A percentile compares a stretch with the other conserved stretches of the same genome.
phyloP scores from a whole-genome alignment of 805 yeast genomes.

The Wickerhamiella brachini region DNA sequence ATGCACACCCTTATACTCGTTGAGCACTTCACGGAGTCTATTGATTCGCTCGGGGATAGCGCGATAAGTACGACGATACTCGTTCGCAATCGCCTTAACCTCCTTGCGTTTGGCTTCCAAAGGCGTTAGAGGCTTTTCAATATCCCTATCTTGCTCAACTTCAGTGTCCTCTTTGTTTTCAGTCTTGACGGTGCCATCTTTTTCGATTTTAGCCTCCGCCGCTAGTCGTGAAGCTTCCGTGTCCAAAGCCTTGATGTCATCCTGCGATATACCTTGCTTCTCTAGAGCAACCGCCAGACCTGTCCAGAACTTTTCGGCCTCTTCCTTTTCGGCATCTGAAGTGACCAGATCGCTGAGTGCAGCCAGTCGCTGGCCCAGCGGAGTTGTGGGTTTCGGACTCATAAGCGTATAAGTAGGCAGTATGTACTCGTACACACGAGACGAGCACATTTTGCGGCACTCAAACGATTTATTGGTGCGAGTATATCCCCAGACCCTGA shows the following conservation, averaged over 20 bases:
- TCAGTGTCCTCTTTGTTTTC: constrained; percentile 3
- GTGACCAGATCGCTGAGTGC: constrained; percentile 46
- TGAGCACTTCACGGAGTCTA: constrained; percentile 52
- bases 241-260: constrained; percentile 8
- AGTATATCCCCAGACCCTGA: constrained; percentile 85
- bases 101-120: constrained; percentile 25
- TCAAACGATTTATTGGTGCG: constrained; percentile 85
- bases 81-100: constrained; percentile 50
- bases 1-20: constrained; percentile 70
- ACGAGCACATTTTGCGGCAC: constrained; percentile 87
- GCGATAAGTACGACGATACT: constrained; percentile 54
- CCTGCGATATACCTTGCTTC: constrained; percentile 29
- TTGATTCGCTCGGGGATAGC: constrained; percentile 48
- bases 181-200: constrained; percentile 3
- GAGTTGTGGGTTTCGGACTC: constrained; percentile 74
- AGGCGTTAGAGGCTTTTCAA: constrained; percentile 15
- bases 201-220: constrained; percentile 13
- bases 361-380: constrained; percentile 46
- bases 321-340: constrained; percentile 45
- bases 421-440: constrained; percentile 89
- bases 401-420: constrained; percentile 83
- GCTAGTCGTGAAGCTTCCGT: constrained; percentile 4
- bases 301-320: constrained; percentile 66
- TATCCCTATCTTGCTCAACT: constrained; percentile 26
- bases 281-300: constrained; percentile 29